Evolutionary conservation across 2,329 filamentous ascomycete species (phyloP).

Genomic region (Pyrenophora teres): DNA sequence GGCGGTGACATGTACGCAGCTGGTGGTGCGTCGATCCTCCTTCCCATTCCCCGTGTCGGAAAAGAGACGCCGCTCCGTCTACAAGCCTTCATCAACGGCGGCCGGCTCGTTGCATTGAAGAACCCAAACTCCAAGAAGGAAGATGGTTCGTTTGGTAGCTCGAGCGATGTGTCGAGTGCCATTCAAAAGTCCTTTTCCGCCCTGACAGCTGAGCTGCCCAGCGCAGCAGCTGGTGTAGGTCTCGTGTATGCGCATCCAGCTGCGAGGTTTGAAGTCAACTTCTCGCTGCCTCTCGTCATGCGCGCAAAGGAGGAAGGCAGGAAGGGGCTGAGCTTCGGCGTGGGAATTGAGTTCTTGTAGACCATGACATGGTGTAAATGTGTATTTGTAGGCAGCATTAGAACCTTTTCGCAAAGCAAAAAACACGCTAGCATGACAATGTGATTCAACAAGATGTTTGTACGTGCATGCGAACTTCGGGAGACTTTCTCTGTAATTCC

Average conservation of each 20-base stretch:
- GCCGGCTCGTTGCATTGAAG: constrained; percentile 77
- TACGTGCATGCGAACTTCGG: too few species aligned
- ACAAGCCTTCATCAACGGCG: constrained; percentile 90
- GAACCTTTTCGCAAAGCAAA: constrained; percentile 9
- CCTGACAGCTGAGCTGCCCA: constrained; percentile 76
- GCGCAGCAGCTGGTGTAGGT: constrained; percentile 82
- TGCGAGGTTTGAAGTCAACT: constrained; percentile 94
- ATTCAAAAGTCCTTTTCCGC: constrained; percentile 69
- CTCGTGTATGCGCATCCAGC: constrained; percentile 94
- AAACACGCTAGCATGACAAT: background rate
- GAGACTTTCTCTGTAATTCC: too few species aligned
- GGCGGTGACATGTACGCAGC: constrained; percentile 93
- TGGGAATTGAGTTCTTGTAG: constrained; percentile 94
- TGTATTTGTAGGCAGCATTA: constrained; percentile 11
- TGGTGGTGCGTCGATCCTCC: constrained; percentile 80
- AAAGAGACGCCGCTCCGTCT: constrained; percentile 83
- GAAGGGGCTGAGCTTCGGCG: constrained; percentile 93
- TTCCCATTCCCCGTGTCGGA: constrained; percentile 82
- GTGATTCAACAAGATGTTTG: too few species aligned
- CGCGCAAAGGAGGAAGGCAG: constrained; percentile 83
- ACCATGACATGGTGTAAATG: constrained; percentile 3
- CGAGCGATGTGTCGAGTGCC: constrained; percentile 58
- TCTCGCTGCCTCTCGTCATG: constrained; percentile 82
- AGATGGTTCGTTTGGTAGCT: constrained; percentile 50
- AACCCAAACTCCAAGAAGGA: constrained; percentile 53